Evolutionary conservation across 768 basidiomycete species (phyloP), one percentile per base, ranked within the genome.

Genomic region (Suillus occidentalis): DNA sequence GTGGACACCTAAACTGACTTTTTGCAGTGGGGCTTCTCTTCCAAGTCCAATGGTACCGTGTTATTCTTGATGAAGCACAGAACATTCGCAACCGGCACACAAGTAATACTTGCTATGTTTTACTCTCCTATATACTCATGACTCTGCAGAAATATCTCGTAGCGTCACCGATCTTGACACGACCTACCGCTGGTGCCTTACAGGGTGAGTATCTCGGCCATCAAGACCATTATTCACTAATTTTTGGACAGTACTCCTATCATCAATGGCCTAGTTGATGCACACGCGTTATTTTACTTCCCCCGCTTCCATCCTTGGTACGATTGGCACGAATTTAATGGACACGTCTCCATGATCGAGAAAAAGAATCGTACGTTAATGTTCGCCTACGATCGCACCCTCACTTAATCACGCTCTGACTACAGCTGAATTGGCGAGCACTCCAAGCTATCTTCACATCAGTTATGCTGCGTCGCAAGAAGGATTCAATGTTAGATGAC

Each of bases 111-210:
- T 42, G 36, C 22, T 47, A 34, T 34, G 22, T 49, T 20, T 39
- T 39, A 22, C 16, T 3, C 39, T 45, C 10, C 25, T 36, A 36
- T 10, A 16, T 34, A 42, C 45, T 61, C 13, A 64, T 20, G 9
- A 16, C 39, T 57, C 50, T 50, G 13, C 55, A 87, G 85, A 85
- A 47, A 78, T 77, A 49, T 86, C 87, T 20, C 80, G 84, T 20
- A 84, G 85, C 2, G 83, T 87, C 16, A 82, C 82, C 12, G 81
- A 85, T 14, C 75, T 93, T 18, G 74, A 80, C 13, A 67, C 85
- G 0, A 79, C 70, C 20, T 83, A 87, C 71, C 81, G 89, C 45
- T 92, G 91, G 91, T 84, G 83, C 66, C 76, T 91, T 10, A 90
- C 88, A 31, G 88, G 87, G 82, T 84, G 71, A n/a, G 79, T 20